Evolutionary conservation across 2,329 filamentous ascomycete genomes (phyloP).

Genomic region (Penicillium sp.): DNA sequence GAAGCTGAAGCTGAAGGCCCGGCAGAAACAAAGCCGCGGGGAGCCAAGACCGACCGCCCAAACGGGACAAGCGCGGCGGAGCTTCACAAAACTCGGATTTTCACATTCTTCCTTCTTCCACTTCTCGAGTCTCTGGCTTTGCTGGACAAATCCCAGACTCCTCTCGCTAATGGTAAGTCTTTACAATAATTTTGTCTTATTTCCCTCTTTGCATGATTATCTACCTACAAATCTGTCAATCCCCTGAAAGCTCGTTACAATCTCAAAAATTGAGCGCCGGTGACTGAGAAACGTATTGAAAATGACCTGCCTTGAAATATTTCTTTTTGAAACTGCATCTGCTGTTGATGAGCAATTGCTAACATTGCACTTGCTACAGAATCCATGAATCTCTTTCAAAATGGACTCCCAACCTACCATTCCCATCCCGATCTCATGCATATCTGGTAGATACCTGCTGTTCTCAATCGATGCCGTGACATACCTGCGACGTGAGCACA

Average conservation of each 20-base stretch:
- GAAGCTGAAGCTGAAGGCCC: neutral
- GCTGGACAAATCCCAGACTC: constrained; percentile 27
- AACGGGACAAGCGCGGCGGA: constrained; percentile 14
- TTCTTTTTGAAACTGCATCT: constrained; percentile 5
- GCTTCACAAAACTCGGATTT: constrained; percentile 20
- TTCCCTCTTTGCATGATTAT: constrained; percentile 57
- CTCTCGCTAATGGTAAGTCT: constrained; percentile 31
- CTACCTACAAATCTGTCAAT: constrained; percentile 73
- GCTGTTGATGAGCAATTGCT: constrained; percentile 18
- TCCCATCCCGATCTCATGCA: constrained; percentile 72
- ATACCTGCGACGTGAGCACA: constrained; percentile 70
- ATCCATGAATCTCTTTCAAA: constrained; percentile 15
- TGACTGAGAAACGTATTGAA: constrained; percentile 45
- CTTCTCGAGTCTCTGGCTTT: constrained; percentile 22
- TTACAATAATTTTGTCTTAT: neutral
- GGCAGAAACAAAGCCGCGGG: constrained; percentile 4
- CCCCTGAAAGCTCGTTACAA: constrained; percentile 58
- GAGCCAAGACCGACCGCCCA: constrained; percentile 10
- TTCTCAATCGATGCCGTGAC: constrained; percentile 81
- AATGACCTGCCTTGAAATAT: constrained; percentile 14
- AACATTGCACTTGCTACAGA: constrained; percentile 23
- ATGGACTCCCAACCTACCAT: constrained; percentile 43
- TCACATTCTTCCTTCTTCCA: constrained; percentile 7
- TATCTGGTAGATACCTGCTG: constrained; percentile 77
- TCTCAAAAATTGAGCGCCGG: constrained; percentile 36